Evolutionary conservation across 345 rosid species (phyloP), one percentile per base, ranked within the genome.

Genomic region (Eucalyptus erythrocorys): DNA sequence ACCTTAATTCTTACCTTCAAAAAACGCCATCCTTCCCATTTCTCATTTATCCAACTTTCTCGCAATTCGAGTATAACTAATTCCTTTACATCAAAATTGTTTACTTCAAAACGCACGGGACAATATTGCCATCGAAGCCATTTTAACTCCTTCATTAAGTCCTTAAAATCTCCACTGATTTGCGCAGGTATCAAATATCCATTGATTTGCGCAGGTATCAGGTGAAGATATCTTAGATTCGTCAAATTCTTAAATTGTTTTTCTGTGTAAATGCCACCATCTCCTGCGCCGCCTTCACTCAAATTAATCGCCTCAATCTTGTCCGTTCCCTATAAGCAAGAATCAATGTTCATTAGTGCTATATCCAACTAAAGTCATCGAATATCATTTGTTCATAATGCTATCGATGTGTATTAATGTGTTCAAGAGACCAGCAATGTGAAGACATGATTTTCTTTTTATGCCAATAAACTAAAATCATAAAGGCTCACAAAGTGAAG

Each of bases 21-120:
- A 24, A 24, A 55, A 22, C 6, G 9, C 61, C 61, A 55, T 24
- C 61, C 61, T 24, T 1, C 30, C 61, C 61, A 55, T 55, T 22
- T 55, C 61, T 55, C 61, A 55, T 55, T 55, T 22, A 55, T 24
- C 0, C 0, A 0, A 0, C 27, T 4, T 1, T 0, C 0, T 24
- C 0, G 5, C 61, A 55, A 55, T 55, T 55, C 61, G 13, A 55
- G 61, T 22, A 55, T 6, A 55, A 0, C 3, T 55, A 55, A 24
- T 55, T 55, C 30, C 61, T 55, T 0, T 1, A 22, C 1, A 2
- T 1, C 0, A 55, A 55, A 24, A 55, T 24, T 55, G 3, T 55
- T 24, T 24, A 55, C 30, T 55, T 55, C 30, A 1, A 55, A 55
- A 55, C 0, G 24, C 13, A 4, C 2, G 0, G 30, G 61, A 55